A percentile compares a stretch with the other conserved stretches of the same genome.
Evolutionary conservation across 2,329 filamentous ascomycete genomes (phyloP).

Genomic region (Trichoderma arundinaceum): DNA sequence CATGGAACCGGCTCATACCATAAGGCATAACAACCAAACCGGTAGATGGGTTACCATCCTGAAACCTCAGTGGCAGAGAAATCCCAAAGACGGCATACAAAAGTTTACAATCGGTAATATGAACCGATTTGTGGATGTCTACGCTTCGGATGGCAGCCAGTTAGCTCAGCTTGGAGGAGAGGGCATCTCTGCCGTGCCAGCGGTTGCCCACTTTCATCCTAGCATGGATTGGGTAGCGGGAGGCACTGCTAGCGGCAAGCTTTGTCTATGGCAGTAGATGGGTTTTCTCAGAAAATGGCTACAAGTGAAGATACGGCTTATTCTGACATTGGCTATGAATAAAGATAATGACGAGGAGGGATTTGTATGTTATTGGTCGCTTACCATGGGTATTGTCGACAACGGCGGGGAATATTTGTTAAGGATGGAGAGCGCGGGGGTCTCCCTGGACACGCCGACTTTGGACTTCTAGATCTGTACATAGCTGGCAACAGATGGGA

Average conservation of each 20-base stretch:
- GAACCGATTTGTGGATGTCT: constrained; percentile 96
- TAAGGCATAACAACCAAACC: constrained; percentile 94
- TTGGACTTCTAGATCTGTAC: constrained; percentile 14
- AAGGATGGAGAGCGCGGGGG: not conserved
- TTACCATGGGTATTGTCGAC: not conserved
- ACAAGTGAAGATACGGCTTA: not conserved
- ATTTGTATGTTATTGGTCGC: not conserved
- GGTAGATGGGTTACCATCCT: constrained; percentile 87
- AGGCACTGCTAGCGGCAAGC: constrained; percentile 88
- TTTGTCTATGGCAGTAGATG: constrained; percentile 82
- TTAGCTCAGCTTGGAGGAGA: constrained; percentile 87
- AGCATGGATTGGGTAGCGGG: constrained; percentile 89
- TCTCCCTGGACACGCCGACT: not conserved
- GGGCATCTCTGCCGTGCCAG: constrained; percentile 91
- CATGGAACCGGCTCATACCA: constrained; percentile 71
- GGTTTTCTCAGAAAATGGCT: not conserved
- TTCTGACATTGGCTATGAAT: not conserved
- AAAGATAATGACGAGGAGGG: not conserved
- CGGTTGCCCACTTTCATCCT: constrained; percentile 89
- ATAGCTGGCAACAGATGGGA: constrained; percentile 19
- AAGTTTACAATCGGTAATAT: constrained; percentile 95
- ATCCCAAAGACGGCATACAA: constrained; percentile 77
- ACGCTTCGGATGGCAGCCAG: constrained; percentile 80
- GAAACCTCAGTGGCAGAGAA: constrained; percentile 86
- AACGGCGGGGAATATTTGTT: not conserved